Evolutionary conservation across 352 stramenopile species (phyloP), one percentile per base, ranked within the genome.

Genomic region (Globisporangium takayamanum): DNA sequence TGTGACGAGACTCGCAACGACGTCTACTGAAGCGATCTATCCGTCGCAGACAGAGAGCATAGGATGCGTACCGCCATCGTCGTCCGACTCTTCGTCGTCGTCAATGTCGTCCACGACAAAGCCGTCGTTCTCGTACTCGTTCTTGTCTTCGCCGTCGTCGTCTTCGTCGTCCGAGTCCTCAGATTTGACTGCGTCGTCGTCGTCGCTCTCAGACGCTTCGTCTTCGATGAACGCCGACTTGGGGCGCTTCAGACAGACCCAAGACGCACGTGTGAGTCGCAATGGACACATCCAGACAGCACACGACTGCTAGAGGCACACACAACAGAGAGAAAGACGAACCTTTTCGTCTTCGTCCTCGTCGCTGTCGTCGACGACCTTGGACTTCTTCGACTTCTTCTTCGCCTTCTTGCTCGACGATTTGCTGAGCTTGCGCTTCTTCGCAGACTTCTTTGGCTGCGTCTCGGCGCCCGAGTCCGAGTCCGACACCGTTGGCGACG

Each of bases 191-290:
- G 68, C 76, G 58, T 70, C 76, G 30, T 68, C 86, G 54, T 93
- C 86, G 41, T 93, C 86, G 44, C 87, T 96, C 55, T 96, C 87
- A 0, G 87, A 96, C 36, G 87, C 87, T 64, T 89, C 83, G 50
- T 96, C 87, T n/a, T 96, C 84, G 52, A 96, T 92, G 44, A 94
- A 94, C 7, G 80, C 74, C 10, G 81, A 91, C 56, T 92, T 94
- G 50, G 76, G 62, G 28, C 84, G 84, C 82, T 92, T 48, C 36
- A 39, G 52, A 57, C 25, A 39, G 48, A 8, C 33, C 28, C 28
- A 33, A 6, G 28, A 3, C 28, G 22, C 22, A 22, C 22, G 22
- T 22, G 5, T 33, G 28, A 33, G 28, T 33, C 28, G 28, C 28
- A 33, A 5, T 33, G 28, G 28, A 33, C 28, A n/a, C 46, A 51